Percentiles rank a stretch among this genome's conserved stretches.
Conservation (phyloP, 2,329 filamentous ascomycete genomes). For the Emergomyces orientalis region DNA sequence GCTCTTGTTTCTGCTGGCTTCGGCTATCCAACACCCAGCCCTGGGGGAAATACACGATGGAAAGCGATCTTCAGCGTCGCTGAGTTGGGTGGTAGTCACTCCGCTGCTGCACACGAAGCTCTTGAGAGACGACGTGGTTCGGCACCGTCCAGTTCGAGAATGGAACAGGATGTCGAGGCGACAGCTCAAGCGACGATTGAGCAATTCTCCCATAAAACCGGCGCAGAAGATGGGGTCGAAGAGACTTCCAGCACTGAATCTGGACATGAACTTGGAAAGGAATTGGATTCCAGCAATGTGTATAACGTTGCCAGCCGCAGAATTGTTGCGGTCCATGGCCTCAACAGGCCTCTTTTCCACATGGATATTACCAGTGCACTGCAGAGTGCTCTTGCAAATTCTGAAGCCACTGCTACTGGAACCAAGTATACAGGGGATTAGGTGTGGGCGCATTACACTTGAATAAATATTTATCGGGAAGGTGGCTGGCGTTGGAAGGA, state of each 20-base stretch:
- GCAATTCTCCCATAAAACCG: not conserved
- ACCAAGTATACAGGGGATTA: not conserved
- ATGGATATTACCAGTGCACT: conserved; percentile 82
- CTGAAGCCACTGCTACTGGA: conserved; percentile 38
- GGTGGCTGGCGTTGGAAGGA: not conserved
- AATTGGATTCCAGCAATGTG: conserved; percentile 41
- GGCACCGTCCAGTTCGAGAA: conserved; percentile 19
- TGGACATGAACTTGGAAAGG: conserved; percentile 36
- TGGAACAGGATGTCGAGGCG: conserved; percentile 13
- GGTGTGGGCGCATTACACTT: not conserved
- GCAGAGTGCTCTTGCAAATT: conserved; percentile 75
- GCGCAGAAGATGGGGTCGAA: not conserved
- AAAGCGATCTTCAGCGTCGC: conserved; percentile 93
- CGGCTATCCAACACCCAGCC: conserved; percentile 60
- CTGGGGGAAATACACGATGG: conserved; percentile 58
- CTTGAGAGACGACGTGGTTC: conserved; percentile 48
- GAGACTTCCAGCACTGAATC: conserved; percentile 23
- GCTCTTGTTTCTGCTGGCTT: conserved; percentile 82
- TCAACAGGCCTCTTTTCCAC: conserved; percentile 88
- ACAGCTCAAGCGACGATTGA: not conserved
- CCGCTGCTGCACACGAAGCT: conserved; percentile 61
- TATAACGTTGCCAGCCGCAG: conserved; percentile 29
- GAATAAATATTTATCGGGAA: not conserved
- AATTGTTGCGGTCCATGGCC: conserved; percentile 65
- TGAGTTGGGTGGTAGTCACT: conserved; percentile 64